These are phyloP conservation scores for Arthrobotrys sphaeroides DNA, from an alignment of 2,329 filamentous ascomycete genomes.

Conservation along the genomic window DNA sequence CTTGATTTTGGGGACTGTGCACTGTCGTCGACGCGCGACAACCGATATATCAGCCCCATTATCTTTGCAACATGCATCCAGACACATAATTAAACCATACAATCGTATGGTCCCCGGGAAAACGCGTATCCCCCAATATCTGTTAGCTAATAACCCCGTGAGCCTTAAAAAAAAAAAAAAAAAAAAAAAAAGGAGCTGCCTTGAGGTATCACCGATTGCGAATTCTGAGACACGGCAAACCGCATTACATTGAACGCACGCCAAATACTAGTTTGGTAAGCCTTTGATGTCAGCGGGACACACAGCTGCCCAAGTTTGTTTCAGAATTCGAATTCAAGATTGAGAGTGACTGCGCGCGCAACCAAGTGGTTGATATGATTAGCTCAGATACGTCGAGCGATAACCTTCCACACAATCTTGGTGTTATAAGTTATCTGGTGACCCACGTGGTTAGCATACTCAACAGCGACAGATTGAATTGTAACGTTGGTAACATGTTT, in stretches of 20 bases:
- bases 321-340: constrained; percentile 4
- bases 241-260: not conserved
- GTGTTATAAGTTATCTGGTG: too few species aligned
- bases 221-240: constrained; percentile 38
- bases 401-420: too few species aligned
- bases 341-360: not conserved
- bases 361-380: too few species aligned
- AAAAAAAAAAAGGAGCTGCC: not conserved
- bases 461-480: too few species aligned
- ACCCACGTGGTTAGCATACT: too few species aligned
- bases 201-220: not conserved
- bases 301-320: too few species aligned
- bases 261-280: too few species aligned
- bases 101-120: not conserved
- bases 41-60: not conserved
- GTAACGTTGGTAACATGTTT: not conserved
- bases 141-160: not conserved
- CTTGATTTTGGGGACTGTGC: too few species aligned
- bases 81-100: too few species aligned
- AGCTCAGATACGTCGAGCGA: not conserved
- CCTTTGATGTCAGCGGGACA: not conserved
- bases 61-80: too few species aligned
- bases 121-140: not conserved
- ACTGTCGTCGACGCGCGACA: not conserved
- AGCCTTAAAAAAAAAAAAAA: not conserved